Evolutionary conservation across 257 asterid species (phyloP).

Genomic region (Coffea canephora): DNA sequence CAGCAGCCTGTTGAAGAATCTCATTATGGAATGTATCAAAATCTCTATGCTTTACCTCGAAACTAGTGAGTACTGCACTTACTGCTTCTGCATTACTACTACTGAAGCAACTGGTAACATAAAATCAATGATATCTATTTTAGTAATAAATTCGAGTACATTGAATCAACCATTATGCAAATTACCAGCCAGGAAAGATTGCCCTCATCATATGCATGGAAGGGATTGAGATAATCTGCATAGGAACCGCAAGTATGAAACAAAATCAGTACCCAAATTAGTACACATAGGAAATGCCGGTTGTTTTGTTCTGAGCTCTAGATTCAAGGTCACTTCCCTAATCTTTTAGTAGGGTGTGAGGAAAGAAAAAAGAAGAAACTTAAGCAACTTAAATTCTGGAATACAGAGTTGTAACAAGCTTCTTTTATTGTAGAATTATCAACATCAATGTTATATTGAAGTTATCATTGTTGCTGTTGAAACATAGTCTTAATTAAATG

Average conservation of each 20-base stretch:
- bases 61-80: background rate
- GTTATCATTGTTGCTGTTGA: background rate
- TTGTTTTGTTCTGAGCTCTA: too few relatives aligned
- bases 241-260: slow-evolving; percentile 4
- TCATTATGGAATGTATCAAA: background rate
- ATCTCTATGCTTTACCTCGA: too few relatives aligned
- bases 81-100: background rate
- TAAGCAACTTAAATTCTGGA: background rate
- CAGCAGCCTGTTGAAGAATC: slow-evolving; percentile 70
- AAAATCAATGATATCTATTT: background rate
- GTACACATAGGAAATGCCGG: too few relatives aligned
- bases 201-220: slow-evolving; percentile 97
- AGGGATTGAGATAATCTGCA: slow-evolving; percentile 88
- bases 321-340: too few relatives aligned
- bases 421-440: background rate
- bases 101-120: background rate
- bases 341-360: too few relatives aligned
- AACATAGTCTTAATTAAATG: background rate
- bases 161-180: background rate
- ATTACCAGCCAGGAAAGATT: slow-evolving; percentile 98
- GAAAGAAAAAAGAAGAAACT: background rate
- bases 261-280: background rate
- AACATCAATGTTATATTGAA: background rate
- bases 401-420: too few relatives aligned
- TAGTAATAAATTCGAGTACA: background rate